Evolutionary conservation across 2,329 filamentous ascomycete genomes (phyloP), one percentile per base, ranked within the genome.

Genomic region (Fusarium palustre): DNA sequence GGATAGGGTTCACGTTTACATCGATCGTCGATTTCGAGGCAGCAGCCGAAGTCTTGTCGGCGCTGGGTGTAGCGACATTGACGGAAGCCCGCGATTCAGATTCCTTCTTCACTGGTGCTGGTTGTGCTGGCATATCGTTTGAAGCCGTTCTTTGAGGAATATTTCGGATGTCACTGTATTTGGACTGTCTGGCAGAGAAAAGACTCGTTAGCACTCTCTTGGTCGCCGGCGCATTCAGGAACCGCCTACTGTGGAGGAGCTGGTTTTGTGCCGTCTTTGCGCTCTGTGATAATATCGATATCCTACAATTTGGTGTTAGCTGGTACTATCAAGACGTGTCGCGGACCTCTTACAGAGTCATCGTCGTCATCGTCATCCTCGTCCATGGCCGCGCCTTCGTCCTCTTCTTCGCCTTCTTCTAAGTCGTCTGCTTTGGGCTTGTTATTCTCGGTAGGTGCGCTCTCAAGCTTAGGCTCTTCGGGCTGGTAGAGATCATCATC

Each of bases 21-120:
- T 98, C 92, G 67, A 98, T 87, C 49, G 89, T 94, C 15, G 94
- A 97, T 60, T 91, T 94, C 41, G 91, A 82, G 79, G 93, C 82
- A 78, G 96, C 83, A 72, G 90, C 81, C 1, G 88, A 87, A 50
- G 88, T 87, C 65, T 83, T 75, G 68, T 86, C 80, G 79, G 81
- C 86, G 79, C 81, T 88, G 6, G 81, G 79, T 3, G 76, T 74
- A 20, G 79, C 78, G 28, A 79, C 71, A 42, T 78, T 78, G 36
- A 74, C 54, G 18, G 77, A 65, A 13, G 75, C 61, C 61, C 79
- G 79, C 7, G 80, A 71, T 18, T 77, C 74, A 8, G 81, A 79
- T 10, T 86, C 84, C 68, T 84, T 85, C 73, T 85, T 87, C 42
- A 78, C 70, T 0, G 82, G 76, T 6, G 81, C 76, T 18, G 82